Base-by-base conservation (phyloP, 352 stramenopile species). In the Phytopythium kandeliae region DNA sequence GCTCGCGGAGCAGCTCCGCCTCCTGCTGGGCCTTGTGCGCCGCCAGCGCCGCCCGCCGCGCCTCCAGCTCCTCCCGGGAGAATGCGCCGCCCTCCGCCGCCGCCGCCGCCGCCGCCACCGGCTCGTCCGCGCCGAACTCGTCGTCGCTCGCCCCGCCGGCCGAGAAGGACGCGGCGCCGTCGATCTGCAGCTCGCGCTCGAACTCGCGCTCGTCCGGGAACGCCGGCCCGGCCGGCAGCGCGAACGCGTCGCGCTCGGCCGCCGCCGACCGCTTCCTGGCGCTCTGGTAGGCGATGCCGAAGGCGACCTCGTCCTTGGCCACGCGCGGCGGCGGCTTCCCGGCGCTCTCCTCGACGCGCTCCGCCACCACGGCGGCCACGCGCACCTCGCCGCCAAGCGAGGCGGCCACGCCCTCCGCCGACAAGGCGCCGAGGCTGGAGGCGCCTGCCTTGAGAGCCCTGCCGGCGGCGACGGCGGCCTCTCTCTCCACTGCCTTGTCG, bases 281-380 rank as follows among this genome's bases (percentile, higher is more conserved):
- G 26, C 47, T 86, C 35, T 80, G 69, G 46, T 89, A 89, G 3
- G 64, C 63, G 54, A 89, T 89, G 0, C 75, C 78, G 52, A 89
- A 89, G 19, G 35, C 59, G 19, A 34, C 35, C 2, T 53, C 21
- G 1, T 25, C 25, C 13, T 11, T 44, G 12, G 11, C 17, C 10
- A 3, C 12, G 26, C 35, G 33, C 17, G 35, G 30, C 10, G 28
- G 45, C 12, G n/a, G n/a, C n/a, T n/a, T n/a, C n/a, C n/a, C 21
- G 9, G 21, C 15, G 40, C 40, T 31, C 15, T 30, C 43, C 12
- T 37, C 16, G 17, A n/a, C 43, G 9, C 43, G 25, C 28, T 49
- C 35, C 25, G 34, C 22, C 17, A 46, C 40, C 13, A 33, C 47
- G 34, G 47, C 8, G 4, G 47, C 47, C 21, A 53, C 34, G 10